Percentiles rank a stretch among this genome's conserved stretches.
Evolutionary conservation across 1,284 basidiomycete species (phyloP).

Genomic region (Cryptococcus floricola): DNA sequence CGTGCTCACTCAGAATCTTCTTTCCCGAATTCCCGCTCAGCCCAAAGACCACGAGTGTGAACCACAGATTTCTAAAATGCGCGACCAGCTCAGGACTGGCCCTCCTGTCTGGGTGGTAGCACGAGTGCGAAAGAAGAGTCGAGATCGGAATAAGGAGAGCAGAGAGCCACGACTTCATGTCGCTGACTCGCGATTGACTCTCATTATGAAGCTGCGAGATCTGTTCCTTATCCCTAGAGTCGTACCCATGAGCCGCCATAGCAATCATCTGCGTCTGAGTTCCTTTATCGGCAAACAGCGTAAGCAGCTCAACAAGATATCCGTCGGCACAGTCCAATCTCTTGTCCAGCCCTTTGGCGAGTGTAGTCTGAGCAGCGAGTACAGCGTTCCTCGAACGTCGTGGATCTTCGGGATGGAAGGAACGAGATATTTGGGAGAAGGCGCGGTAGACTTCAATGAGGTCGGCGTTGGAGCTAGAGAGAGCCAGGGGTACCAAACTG

Average conservation of each 20-base stretch:
- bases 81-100: constrained; percentile 65
- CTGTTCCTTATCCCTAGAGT: constrained; percentile 31
- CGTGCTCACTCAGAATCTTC: constrained; percentile 44
- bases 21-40: constrained; percentile 67
- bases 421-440: constrained; percentile 80
- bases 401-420: constrained; percentile 77
- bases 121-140: constrained; percentile 71
- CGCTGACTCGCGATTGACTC: constrained; percentile 41
- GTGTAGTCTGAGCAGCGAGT: constrained; percentile 78
- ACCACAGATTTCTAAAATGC: constrained; percentile 92
- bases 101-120: constrained; percentile 63
- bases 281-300: constrained; percentile 85
- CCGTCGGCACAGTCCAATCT: constrained; percentile 70
- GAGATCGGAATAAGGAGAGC: constrained; percentile 87
- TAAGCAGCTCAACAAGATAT: constrained; percentile 80
- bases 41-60: constrained; percentile 63
- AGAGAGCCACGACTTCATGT: constrained; percentile 77
- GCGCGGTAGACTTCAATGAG: constrained; percentile 81
- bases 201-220: constrained; percentile 26
- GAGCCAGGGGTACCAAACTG: constrained; percentile 83
- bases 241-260: constrained; percentile 33
- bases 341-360: constrained; percentile 67
- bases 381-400: constrained; percentile 83
- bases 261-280: constrained; percentile 80
- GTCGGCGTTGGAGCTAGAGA: constrained; percentile 69